Evolutionary conservation across 805 yeast species (phyloP).

Genomic region (Monosporozyma solicola): DNA sequence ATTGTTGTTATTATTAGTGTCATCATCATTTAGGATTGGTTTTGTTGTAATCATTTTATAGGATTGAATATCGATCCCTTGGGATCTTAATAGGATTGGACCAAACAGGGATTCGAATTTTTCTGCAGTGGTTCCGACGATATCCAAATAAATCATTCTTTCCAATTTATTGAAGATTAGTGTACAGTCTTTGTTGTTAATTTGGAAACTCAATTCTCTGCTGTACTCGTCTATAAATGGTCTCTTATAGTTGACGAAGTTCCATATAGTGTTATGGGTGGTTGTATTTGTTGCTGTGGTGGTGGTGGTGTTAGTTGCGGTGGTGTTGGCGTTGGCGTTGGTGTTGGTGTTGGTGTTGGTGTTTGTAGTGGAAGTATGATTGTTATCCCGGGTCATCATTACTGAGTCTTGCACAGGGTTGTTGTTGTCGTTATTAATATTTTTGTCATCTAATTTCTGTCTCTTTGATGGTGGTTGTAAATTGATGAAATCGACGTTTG

Average conservation of each 20-base stretch:
- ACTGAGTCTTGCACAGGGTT: too few relatives aligned
- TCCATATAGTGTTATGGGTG: slow-evolving; percentile 4
- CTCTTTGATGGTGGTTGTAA: background rate
- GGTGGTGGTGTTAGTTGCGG: too few relatives aligned
- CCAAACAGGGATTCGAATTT: slow-evolving; percentile 13
- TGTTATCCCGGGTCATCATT: too few relatives aligned
- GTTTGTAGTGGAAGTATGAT: too few relatives aligned
- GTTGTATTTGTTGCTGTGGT: too few relatives aligned
- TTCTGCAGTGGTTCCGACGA: slow-evolving; percentile 12
- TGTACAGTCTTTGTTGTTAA: slow-evolving; percentile 27
- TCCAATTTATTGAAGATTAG: slow-evolving; percentile 26
- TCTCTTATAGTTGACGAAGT: slow-evolving; percentile 33
- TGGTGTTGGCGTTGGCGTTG: too few relatives aligned
- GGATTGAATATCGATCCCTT: slow-evolving; percentile 3
- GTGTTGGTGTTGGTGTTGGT: too few relatives aligned
- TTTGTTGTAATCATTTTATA: background rate
- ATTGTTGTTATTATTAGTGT: too few relatives aligned
- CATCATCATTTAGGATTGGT: background rate
- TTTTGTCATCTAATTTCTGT: background rate
- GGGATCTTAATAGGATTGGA: slow-evolving; percentile 4
- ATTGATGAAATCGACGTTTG: background rate
- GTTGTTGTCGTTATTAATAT: background rate
- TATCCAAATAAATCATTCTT: slow-evolving; percentile 16
- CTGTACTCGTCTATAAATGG: slow-evolving; percentile 36
- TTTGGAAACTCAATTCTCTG: slow-evolving; percentile 38